These are phyloP conservation scores for Maudiozyma barnettii DNA, from an alignment of 805 yeast genomes.

Conservation along the genomic window DNA sequence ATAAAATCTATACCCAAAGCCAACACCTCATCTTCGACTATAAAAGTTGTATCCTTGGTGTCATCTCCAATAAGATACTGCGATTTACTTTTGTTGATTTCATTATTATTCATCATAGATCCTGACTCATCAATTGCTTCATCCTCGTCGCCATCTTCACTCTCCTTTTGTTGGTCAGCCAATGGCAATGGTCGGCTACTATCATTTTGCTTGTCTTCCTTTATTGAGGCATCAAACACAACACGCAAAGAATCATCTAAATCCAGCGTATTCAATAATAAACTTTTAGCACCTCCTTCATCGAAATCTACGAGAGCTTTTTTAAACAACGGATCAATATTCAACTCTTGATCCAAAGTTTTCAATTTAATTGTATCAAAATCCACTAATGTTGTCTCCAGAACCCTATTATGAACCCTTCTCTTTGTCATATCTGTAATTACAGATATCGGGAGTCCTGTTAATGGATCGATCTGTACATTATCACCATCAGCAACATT, in stretches of 20 bases:
- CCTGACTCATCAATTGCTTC: neutral
- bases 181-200: constrained; percentile 6
- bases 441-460: constrained; percentile 27
- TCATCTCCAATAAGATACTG: constrained; percentile 1
- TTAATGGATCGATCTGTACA: constrained; percentile 26
- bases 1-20: constrained; percentile 29
- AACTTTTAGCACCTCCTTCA: constrained; percentile 72
- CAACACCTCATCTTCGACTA: constrained; percentile 25
- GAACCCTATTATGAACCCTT: constrained; percentile 24
- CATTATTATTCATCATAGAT: neutral
- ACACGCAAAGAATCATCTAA: constrained; percentile 46
- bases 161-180: constrained; percentile 12
- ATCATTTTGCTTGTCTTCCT: constrained; percentile 17
- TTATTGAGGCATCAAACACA: constrained; percentile 51
- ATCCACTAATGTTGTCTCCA: constrained; percentile 39
- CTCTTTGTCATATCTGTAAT: constrained; percentile 17
- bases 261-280: constrained; percentile 51
- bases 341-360: constrained; percentile 53
- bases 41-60: constrained; percentile 4
- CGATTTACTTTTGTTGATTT: neutral
- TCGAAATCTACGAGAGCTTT: constrained; percentile 70
- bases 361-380: constrained; percentile 45
- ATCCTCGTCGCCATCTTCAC: constrained; percentile 4
- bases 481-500: constrained; percentile 18
- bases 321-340: constrained; percentile 66